Conservation (phyloP, 1,139 yeast species). For the Scheffersomyces segobiensis region DNA sequence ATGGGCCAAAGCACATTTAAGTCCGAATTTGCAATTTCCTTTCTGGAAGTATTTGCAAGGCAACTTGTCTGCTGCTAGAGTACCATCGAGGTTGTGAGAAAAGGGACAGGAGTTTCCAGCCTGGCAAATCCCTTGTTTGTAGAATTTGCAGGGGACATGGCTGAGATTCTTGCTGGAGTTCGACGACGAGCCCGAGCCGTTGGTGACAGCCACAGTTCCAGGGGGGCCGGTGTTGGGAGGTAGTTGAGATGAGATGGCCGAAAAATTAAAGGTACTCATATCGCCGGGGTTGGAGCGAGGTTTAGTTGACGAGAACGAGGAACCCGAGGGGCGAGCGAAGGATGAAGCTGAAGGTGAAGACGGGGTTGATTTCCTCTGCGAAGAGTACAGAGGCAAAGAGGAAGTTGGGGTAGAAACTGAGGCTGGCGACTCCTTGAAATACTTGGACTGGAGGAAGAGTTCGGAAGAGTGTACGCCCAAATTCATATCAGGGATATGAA, state of each 20-base stretch:
- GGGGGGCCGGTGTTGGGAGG: constrained; percentile 49
- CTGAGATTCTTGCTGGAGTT: constrained; percentile 51
- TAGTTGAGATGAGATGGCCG: constrained; percentile 15
- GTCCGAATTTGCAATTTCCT: constrained; percentile 93
- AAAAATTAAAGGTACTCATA: constrained; percentile 7
- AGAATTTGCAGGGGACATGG: constrained; percentile 96
- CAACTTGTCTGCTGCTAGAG: constrained; percentile 58
- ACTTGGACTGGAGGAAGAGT: background rate
- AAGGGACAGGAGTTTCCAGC: constrained; percentile 93
- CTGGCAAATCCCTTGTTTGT: constrained; percentile 87
- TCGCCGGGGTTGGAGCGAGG: constrained; percentile 1
- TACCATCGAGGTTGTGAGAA: constrained; percentile 70
- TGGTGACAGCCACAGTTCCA: constrained; percentile 28
- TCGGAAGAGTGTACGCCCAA: background rate
- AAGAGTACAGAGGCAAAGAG: background rate
- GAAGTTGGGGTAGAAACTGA: background rate
- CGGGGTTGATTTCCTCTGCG: background rate
- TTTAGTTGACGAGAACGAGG: constrained; percentile 1
- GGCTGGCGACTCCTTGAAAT: background rate
- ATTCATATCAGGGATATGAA: background rate
- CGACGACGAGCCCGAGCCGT: constrained; percentile 8
- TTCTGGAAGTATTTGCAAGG: constrained; percentile 93
- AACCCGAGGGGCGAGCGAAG: background rate
- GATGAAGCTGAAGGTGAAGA: background rate
- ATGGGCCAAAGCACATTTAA: constrained; percentile 91